Percentiles rank a stretch among this genome's conserved stretches.
Evolutionary conservation across 2,329 filamentous ascomycete genomes (phyloP).

Genomic region (Colletotrichum endophyticum): DNA sequence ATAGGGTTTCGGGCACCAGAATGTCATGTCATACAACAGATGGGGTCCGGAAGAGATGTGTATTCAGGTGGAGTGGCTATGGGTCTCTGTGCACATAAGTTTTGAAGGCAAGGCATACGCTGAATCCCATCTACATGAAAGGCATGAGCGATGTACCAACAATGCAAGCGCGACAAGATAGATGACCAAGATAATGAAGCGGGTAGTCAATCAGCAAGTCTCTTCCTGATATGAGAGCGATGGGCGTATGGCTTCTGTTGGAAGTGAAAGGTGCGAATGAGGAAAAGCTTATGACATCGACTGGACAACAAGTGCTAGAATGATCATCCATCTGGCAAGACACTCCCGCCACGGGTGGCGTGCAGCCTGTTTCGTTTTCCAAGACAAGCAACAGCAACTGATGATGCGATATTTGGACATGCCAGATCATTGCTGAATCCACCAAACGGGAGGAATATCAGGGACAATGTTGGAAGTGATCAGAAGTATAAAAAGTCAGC

Average conservation of each 20-base stretch:
- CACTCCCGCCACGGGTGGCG: neutral
- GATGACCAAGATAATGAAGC: neutral
- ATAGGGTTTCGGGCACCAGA: neutral
- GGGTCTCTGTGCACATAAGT: neutral
- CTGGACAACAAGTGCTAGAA: neutral
- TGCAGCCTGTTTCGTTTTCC: neutral
- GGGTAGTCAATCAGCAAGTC: neutral
- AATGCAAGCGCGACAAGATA: neutral
- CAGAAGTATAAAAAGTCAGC: neutral
- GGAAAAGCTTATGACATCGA: neutral
- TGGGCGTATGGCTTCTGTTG: too few species aligned
- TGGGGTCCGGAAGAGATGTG: neutral
- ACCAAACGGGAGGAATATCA: neutral
- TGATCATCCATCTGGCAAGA: neutral
- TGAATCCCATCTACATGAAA: neutral
- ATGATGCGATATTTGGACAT: neutral
- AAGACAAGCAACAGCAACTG: neutral
- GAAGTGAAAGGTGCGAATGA: too few species aligned
- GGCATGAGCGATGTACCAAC: neutral
- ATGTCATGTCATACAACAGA: neutral
- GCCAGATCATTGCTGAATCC: neutral
- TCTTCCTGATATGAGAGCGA: neutral
- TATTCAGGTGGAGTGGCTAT: neutral
- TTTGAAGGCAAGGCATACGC: neutral
- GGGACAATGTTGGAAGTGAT: neutral